phyloP scores from a whole-genome alignment of 257 asterid species.

The Solanum infundibuliforme region DNA sequence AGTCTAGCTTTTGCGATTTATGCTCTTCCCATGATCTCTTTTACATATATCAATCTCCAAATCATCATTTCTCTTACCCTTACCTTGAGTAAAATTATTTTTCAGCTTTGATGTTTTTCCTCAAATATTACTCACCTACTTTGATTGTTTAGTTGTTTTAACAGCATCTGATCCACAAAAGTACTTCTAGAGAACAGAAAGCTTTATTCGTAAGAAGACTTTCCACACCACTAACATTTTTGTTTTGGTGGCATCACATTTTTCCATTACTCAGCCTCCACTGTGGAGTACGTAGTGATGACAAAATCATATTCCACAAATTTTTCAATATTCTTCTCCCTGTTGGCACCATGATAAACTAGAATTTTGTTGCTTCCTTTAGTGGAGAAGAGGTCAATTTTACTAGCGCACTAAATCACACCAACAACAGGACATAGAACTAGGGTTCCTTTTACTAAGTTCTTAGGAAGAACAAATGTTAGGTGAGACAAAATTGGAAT shows the following conservation, averaged over 20 bases:
- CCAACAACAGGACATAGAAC: constrained; percentile 5
- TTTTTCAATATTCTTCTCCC: too few species aligned
- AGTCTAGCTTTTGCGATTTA: background rate
- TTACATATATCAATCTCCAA: constrained; percentile 15
- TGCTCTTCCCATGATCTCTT: constrained; percentile 6
- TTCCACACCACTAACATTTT: constrained; percentile 69
- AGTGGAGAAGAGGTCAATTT: too few species aligned
- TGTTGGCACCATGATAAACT: too few species aligned
- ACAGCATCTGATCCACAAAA: constrained; percentile 64
- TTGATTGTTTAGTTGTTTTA: constrained; percentile 69
- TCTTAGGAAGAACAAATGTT: constrained; percentile 34
- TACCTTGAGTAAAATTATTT: constrained; percentile 9
- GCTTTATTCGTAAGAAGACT: constrained; percentile 30
- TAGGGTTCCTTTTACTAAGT: constrained; percentile 56
- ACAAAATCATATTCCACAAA: constrained; percentile 48
- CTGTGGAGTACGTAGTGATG: constrained; percentile 75
- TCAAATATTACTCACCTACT: constrained; percentile 16
- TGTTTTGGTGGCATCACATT: constrained; percentile 73
- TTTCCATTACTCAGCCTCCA: constrained; percentile 74
- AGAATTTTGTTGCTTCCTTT: too few species aligned
- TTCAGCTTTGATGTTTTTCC: constrained; percentile 11
- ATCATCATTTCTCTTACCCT: background rate
- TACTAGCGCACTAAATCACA: too few species aligned
- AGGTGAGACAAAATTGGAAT: constrained; percentile 15
- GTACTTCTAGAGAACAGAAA: constrained; percentile 55